Conservation (phyloP, 331 rosid species). For the Dryas integrifolia region DNA sequence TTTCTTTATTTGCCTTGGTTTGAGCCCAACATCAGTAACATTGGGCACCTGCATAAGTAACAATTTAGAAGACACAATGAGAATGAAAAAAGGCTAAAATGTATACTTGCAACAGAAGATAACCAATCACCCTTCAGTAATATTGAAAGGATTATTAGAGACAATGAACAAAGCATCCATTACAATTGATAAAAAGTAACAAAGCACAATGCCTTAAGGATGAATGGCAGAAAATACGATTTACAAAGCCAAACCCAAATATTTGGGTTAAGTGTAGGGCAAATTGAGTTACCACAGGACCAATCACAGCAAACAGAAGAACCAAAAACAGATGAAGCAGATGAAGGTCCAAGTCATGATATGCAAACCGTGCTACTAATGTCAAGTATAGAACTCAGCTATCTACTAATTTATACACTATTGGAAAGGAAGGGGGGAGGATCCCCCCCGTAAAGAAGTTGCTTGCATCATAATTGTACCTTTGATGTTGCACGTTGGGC, state of each 20-base stretch:
- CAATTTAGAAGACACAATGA: not conserved
- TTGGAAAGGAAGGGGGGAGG: not conserved
- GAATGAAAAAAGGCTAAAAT: not conserved
- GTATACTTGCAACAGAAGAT: not conserved
- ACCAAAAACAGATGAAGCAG: not conserved
- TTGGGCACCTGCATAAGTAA: constrained; percentile 68
- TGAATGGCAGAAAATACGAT: not conserved
- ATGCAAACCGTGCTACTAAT: not conserved
- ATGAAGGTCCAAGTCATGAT: constrained; percentile 8
- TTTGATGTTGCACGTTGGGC: constrained; percentile 82
- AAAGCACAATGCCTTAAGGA: not conserved
- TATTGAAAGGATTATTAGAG: not conserved
- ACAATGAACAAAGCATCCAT: not conserved
- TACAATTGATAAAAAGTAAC: not conserved
- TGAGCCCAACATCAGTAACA: constrained; percentile 83
- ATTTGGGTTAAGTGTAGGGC: not conserved
- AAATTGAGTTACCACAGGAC: not conserved
- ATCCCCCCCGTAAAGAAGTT: not conserved
- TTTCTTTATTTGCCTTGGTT: constrained; percentile 82
- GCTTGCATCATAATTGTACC: constrained; percentile 47
- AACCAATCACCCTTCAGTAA: not conserved
- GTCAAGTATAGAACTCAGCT: not conserved
- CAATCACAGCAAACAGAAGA: not conserved
- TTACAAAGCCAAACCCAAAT: not conserved
- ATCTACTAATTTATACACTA: not conserved